These are phyloP conservation scores for Pseudovirgaria hyperparasitica DNA, from an alignment of 2,329 filamentous ascomycete species.

Conservation along the genomic window DNA sequence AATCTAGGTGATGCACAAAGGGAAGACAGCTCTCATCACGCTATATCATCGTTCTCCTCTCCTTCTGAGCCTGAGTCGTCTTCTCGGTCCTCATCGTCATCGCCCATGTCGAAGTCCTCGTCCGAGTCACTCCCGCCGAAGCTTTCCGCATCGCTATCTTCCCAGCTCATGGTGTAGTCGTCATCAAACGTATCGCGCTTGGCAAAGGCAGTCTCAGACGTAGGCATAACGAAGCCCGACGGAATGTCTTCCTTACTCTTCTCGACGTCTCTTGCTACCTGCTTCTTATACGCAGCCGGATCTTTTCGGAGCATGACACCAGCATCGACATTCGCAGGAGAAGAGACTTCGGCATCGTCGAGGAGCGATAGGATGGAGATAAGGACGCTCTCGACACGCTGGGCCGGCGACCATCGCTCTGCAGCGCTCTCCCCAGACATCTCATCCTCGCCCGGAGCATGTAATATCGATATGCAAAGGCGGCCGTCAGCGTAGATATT, in stretches of 20 bases:
- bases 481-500: slow-evolving; percentile 88
- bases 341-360: slow-evolving; percentile 87
- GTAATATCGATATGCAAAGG: slow-evolving; percentile 93
- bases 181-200: slow-evolving; percentile 51
- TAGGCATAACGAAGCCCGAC: slow-evolving; percentile 68
- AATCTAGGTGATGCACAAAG: too few species aligned
- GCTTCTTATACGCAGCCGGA: slow-evolving; percentile 53
- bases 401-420: slow-evolving; percentile 88
- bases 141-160: slow-evolving; percentile 43
- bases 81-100: slow-evolving; percentile 45
- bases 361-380: slow-evolving; percentile 85
- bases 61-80: slow-evolving; percentile 45
- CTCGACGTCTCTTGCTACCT: slow-evolving; percentile 58
- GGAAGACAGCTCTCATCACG: slow-evolving; percentile 30
- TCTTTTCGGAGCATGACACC: slow-evolving; percentile 72
- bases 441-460: slow-evolving; percentile 79
- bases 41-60: slow-evolving; percentile 43
- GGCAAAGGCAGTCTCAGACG: slow-evolving; percentile 48
- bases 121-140: slow-evolving; percentile 56
- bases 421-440: slow-evolving; percentile 83
- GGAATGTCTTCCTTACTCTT: slow-evolving; percentile 71
- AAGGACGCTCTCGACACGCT: slow-evolving; percentile 88
- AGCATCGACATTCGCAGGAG: slow-evolving; percentile 89
- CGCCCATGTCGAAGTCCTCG: slow-evolving; percentile 33
- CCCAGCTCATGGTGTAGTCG: slow-evolving; percentile 40